Evolutionary conservation across 257 asterid genomes (phyloP).

Genomic region (Petunia secreta): DNA sequence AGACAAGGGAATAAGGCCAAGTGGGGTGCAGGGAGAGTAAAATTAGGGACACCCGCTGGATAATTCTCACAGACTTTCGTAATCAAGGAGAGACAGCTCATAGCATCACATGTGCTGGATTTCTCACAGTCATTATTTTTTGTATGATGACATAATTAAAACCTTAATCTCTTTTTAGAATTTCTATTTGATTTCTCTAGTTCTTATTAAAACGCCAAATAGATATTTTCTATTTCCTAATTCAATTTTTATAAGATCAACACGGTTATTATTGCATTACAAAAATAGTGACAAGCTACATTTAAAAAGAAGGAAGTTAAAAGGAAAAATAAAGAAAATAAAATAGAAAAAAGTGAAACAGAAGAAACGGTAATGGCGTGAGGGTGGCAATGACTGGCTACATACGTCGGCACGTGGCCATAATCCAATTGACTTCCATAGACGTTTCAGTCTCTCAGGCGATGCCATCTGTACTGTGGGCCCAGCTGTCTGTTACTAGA

Average conservation of each 20-base stretch:
- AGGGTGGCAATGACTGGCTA: conserved; percentile 40
- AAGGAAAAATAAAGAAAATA: background rate
- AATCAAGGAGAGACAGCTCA: conserved; percentile 31
- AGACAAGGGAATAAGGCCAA: background rate
- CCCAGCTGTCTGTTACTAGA: background rate
- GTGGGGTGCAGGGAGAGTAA: background rate
- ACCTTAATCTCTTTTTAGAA: no score
- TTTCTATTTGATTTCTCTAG: no score
- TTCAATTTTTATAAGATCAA: no score
- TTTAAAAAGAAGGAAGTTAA: no score
- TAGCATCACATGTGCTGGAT: conserved; percentile 29
- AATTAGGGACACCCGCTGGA: background rate
- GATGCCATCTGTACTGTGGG: conserved; percentile 23
- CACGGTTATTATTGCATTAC: no score
- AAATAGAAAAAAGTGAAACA: background rate
- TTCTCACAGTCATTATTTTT: no score
- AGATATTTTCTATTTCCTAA: no score
- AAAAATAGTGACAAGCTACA: no score
- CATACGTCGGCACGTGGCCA: conserved; percentile 37
- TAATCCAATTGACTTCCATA: conserved; percentile 9
- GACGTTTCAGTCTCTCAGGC: conserved; percentile 33
- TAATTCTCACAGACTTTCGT: background rate
- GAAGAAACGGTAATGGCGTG: conserved; percentile 46
- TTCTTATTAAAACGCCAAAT: no score
- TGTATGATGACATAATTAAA: no score